These are phyloP conservation scores for Aspergillus unguis DNA, from an alignment of 2,329 filamentous ascomycete genomes.

Conservation along the genomic window DNA sequence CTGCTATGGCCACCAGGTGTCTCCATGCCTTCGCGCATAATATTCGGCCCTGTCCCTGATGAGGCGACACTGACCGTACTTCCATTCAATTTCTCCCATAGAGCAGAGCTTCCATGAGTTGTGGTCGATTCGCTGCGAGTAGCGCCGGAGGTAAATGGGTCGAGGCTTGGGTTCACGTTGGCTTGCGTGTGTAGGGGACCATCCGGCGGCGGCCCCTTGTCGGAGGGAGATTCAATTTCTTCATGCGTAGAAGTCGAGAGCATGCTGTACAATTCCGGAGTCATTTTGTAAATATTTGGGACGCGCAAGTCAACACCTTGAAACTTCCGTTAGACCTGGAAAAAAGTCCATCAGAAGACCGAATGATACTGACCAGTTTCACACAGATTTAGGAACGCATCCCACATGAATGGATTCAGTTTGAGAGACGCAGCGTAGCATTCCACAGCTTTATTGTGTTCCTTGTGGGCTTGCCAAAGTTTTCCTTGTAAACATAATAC, in stretches of 20 bases:
- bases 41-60: slow-evolving; percentile 22
- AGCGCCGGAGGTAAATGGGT: slow-evolving; percentile 42
- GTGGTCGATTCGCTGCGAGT: slow-evolving; percentile 33
- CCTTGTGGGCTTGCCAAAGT: slow-evolving; percentile 74
- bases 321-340: slow-evolving; percentile 13
- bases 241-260: slow-evolving; percentile 39
- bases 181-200: slow-evolving; percentile 37
- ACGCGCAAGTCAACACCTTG: slow-evolving; percentile 74
- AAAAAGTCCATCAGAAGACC: not conserved
- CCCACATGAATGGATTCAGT: slow-evolving; percentile 95
- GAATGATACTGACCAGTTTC: slow-evolving; percentile 58
- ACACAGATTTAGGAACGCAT: slow-evolving; percentile 85
- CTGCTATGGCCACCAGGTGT: slow-evolving; percentile 57
- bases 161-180: slow-evolving; percentile 36
- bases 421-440: slow-evolving; percentile 87
- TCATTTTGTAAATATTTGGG: slow-evolving; percentile 80
- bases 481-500: slow-evolving; percentile 83
- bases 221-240: slow-evolving; percentile 28
- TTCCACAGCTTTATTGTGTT: slow-evolving; percentile 77
- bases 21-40: slow-evolving; percentile 57
- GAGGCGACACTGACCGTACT: slow-evolving; percentile 44
- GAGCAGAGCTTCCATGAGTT: slow-evolving; percentile 42
- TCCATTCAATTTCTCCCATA: slow-evolving; percentile 50
- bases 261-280: slow-evolving; percentile 57
- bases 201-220: slow-evolving; percentile 32